Percentiles rank a stretch among this genome's conserved stretches.
phyloP scores from a whole-genome alignment of 805 yeast species.

The Allodekkera sacchari region DNA sequence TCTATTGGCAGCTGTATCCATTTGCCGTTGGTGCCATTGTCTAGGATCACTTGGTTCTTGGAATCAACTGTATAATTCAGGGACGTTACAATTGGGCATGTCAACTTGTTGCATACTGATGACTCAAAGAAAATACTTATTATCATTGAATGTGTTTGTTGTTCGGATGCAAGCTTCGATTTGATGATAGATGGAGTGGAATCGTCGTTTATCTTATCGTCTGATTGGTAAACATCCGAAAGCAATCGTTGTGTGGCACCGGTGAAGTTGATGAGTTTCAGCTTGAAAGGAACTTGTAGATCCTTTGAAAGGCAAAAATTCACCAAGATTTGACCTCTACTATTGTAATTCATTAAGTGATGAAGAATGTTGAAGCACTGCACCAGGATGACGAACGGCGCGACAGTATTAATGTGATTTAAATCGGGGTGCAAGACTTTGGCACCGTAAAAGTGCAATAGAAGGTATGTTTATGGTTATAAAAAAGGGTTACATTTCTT shows the following conservation, averaged over 20 bases:
- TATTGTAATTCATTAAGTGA: slow-evolving; percentile 2
- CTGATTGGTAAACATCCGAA: slow-evolving; percentile 1
- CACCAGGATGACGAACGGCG: no score
- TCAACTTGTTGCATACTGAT: slow-evolving; percentile 35
- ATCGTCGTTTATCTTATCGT: slow-evolving; percentile 1
- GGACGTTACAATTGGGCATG: slow-evolving; percentile 32
- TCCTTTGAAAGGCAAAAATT: slow-evolving; percentile 54
- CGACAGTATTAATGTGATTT: no score
- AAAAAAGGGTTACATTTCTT: no score
- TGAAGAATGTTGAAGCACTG: no score
- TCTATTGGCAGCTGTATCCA: slow-evolving; percentile 68
- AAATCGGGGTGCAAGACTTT: no score
- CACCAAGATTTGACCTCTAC: slow-evolving; percentile 17
- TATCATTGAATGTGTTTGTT: slow-evolving; percentile 4
- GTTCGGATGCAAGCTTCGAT: slow-evolving; percentile 11
- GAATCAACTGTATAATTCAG: slow-evolving; percentile 2
- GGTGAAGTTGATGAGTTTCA: slow-evolving; percentile 30
- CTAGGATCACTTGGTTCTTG: slow-evolving; percentile 28
- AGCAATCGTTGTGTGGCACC: slow-evolving; percentile 9
- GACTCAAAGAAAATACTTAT: slow-evolving; percentile 9
- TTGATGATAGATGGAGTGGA: slow-evolving; percentile 8
- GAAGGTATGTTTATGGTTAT: no score
- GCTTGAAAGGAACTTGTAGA: slow-evolving; percentile 36
- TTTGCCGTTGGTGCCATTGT: slow-evolving; percentile 18
- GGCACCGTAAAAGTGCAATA: no score